A percentile compares a stretch with the other conserved stretches of the same genome.
Evolutionary conservation across 176 grass and related monocot species (phyloP).

Genomic region (Oryza nivara): DNA sequence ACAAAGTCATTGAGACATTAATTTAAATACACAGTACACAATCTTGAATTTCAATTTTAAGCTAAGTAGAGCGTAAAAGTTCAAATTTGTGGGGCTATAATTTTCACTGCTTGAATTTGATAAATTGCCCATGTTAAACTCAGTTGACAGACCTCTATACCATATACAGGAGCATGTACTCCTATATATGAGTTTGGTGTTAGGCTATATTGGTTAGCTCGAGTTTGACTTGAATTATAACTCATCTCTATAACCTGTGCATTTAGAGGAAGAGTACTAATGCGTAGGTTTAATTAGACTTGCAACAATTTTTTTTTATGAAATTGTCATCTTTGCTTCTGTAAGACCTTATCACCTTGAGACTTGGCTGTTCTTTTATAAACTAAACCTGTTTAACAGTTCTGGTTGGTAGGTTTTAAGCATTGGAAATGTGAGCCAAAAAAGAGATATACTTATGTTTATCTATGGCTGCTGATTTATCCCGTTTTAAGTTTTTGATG

Average conservation of each 20-base stretch:
- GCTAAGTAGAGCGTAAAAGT: not conserved
- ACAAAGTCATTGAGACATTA: conserved; percentile 1
- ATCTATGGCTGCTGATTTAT: not conserved
- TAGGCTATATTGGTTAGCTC: not conserved
- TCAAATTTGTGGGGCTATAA: not conserved
- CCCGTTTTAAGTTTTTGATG: not conserved
- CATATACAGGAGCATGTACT: not conserved
- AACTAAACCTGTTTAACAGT: not conserved
- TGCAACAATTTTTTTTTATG: not conserved
- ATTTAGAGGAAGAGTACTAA: not conserved
- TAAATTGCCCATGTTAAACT: not conserved
- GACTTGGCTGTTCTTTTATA: not conserved
- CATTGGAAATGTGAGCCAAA: not conserved
- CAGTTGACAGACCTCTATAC: not conserved
- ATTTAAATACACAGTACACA: conserved; percentile 10
- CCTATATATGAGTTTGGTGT: not conserved
- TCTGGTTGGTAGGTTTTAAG: not conserved
- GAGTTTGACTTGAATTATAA: conserved; percentile 29
- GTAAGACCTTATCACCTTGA: conserved; percentile 20
- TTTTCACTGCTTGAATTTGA: not conserved
- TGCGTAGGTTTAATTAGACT: not conserved
- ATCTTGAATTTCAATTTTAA: conserved; percentile 29
- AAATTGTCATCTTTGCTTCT: conserved; percentile 17
- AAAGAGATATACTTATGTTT: not conserved
- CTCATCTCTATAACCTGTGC: not conserved